Evolutionary conservation across 2,329 filamentous ascomycete genomes (phyloP).

Genomic region (Pestalotiopsis fici): DNA sequence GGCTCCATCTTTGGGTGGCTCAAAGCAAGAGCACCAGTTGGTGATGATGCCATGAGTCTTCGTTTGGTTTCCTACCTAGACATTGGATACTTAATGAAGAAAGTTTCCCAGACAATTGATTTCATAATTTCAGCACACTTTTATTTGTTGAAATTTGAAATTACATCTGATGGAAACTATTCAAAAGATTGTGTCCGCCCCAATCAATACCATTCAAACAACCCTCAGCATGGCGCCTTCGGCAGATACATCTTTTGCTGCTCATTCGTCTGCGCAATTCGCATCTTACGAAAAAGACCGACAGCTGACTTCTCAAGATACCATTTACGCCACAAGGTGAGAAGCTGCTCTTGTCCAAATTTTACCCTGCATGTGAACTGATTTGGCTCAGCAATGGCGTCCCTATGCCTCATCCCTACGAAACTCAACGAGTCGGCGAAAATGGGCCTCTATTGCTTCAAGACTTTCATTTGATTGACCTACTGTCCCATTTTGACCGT

Average conservation of each 20-base stretch:
- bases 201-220: background rate
- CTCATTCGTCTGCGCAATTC: slow-evolving; percentile 37
- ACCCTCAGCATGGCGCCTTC: slow-evolving; percentile 23
- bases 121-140: background rate
- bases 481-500: slow-evolving; percentile 57
- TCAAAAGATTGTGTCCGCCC: background rate
- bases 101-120: background rate
- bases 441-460: slow-evolving; percentile 64
- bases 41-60: background rate
- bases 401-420: slow-evolving; percentile 51
- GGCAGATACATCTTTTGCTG: slow-evolving; percentile 36
- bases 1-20: background rate
- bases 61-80: background rate
- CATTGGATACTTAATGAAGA: background rate
- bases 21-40: background rate
- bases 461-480: slow-evolving; percentile 66
- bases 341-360: slow-evolving; percentile 28
- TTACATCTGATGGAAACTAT: background rate
- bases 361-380: background rate
- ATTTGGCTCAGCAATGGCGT: slow-evolving; percentile 48
- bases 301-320: slow-evolving; percentile 35
- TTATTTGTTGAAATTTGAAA: background rate
- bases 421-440: slow-evolving; percentile 51
- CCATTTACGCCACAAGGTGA: slow-evolving; percentile 57
- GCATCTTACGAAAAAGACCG: slow-evolving; percentile 41